These are phyloP conservation scores for Penstemon davidsonii DNA, from an alignment of 257 asterid species.

Conservation along the genomic window DNA sequence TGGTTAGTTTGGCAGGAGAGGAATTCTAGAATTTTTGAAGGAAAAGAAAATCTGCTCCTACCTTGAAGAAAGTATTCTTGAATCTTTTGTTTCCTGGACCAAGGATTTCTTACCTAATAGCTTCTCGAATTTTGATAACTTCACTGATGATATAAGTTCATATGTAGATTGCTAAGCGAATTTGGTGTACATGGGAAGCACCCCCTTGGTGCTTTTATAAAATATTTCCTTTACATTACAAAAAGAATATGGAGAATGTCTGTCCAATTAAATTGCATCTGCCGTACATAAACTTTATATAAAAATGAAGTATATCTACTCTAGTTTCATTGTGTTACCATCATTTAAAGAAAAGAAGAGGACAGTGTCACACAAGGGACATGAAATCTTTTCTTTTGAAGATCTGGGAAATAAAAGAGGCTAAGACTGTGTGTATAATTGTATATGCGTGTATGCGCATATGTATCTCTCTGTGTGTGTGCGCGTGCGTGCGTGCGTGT, in stretches of 20 bases:
- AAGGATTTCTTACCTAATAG: too few relatives aligned
- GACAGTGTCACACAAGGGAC: slow-evolving; percentile 5
- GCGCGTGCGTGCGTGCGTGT: background rate
- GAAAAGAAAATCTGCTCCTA: too few relatives aligned
- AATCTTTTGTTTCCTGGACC: too few relatives aligned
- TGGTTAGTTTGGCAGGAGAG: too few relatives aligned
- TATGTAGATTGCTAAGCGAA: too few relatives aligned
- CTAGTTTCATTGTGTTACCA: slow-evolving; percentile 9
- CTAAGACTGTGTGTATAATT: background rate
- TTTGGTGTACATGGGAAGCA: too few relatives aligned
- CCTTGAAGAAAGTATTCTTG: too few relatives aligned
- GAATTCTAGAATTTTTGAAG: too few relatives aligned
- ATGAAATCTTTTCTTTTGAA: background rate
- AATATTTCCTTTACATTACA: too few relatives aligned
- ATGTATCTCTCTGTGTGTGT: background rate
- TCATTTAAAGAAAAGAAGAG: slow-evolving; percentile 6
- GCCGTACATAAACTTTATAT: background rate
- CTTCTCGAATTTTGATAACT: too few relatives aligned
- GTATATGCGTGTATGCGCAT: background rate
- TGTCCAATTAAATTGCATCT: slow-evolving; percentile 20
- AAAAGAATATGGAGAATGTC: background rate
- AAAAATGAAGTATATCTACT: background rate
- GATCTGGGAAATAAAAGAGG: background rate
- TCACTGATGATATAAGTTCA: too few relatives aligned
- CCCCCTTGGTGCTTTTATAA: too few relatives aligned